Conservation (phyloP, 176 grass and related monocot species). For the Thalia dealbata region DNA sequence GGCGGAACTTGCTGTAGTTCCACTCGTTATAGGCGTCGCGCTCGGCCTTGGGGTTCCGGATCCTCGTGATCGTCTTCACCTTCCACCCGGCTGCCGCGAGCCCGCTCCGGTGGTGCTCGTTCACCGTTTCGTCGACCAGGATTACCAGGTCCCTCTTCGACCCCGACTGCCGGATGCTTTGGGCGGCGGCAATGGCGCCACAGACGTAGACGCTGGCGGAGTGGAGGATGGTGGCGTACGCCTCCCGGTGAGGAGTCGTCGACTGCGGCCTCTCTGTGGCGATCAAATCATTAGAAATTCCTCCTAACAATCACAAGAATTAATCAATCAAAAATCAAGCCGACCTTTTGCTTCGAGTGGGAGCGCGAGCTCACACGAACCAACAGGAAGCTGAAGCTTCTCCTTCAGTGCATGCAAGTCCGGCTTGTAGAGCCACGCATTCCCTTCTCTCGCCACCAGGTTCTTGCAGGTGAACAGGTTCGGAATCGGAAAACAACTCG, state of each 20-base stretch:
- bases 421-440: conserved; percentile 9
- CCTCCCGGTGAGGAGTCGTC: background rate
- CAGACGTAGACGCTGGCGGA: conserved; percentile 5
- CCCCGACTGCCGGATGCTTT: conserved; percentile 4
- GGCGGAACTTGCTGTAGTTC: conserved; percentile 16
- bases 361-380: conserved; percentile 5
- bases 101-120: conserved; percentile 2
- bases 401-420: background rate
- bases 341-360: conserved; percentile 5
- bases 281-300: background rate
- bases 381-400: conserved; percentile 10
- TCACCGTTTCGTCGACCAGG: conserved; percentile 6
- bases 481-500: background rate
- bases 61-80: background rate
- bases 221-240: conserved; percentile 15
- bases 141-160: conserved; percentile 9
- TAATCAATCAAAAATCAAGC: background rate
- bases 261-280: background rate
- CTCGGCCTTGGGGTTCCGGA: conserved; percentile 7
- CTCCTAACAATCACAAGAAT: background rate
- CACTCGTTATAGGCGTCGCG: conserved; percentile 11
- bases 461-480: conserved; percentile 1
- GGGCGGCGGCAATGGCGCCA: conserved; percentile 3
- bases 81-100: conserved; percentile 6
- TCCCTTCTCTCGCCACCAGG: background rate